Percentiles rank a stretch among this genome's conserved stretches.
phyloP scores from a whole-genome alignment of 768 basidiomycete species.

The Kwoniella sp. region DNA sequence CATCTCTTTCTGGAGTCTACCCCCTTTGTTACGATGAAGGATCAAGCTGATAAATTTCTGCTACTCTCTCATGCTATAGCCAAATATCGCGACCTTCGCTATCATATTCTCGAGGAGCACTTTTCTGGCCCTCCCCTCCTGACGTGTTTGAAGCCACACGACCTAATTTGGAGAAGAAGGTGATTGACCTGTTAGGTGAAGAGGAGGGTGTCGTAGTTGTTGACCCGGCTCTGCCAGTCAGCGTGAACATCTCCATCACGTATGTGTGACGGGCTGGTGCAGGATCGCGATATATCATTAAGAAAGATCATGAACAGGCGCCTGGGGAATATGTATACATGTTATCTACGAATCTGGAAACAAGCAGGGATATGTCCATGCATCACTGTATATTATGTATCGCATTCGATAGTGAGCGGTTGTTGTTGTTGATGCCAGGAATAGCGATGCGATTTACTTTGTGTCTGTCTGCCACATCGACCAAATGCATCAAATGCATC shows the following conservation, averaged over 20 bases:
- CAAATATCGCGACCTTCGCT: conserved; percentile 97
- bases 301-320: not conserved
- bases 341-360: not conserved
- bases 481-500: too few species aligned
- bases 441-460: not conserved
- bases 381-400: not conserved
- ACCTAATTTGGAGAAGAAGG: conserved; percentile 84
- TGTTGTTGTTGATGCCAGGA: not conserved
- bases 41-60: conserved; percentile 5
- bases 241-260: conserved; percentile 59
- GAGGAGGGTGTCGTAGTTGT: conserved; percentile 85
- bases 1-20: too few species aligned
- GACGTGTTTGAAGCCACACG: conserved; percentile 85
- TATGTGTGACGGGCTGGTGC: conserved; percentile 29
- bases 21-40: too few species aligned
- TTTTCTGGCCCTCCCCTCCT: conserved; percentile 92
- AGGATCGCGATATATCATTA: not conserved
- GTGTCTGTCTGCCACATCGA: too few species aligned
- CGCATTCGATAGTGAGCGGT: not conserved
- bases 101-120: conserved; percentile 64
- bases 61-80: conserved; percentile 59
- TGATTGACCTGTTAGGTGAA: conserved; percentile 74
- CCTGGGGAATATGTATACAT: not conserved
- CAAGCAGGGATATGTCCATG: not conserved
- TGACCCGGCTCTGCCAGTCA: conserved; percentile 85